Evolutionary conservation across 139 green algal species (phyloP).

Genomic region (Chlamydomonas applanata): DNA sequence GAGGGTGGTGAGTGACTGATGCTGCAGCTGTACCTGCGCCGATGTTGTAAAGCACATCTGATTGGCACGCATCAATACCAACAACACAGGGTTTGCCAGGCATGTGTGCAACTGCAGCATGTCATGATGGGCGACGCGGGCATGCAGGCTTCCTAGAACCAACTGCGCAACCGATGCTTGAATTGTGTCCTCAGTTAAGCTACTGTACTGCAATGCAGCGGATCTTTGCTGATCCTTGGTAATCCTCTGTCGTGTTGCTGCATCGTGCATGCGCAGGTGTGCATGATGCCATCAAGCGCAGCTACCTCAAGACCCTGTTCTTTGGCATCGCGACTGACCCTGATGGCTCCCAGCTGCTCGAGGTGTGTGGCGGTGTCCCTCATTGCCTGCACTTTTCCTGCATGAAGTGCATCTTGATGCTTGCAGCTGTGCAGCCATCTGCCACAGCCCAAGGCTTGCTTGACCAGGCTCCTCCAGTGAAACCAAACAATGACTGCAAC

Average conservation of each 20-base stretch:
- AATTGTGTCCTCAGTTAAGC: no score
- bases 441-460: not conserved
- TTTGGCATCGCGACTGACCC: slow-evolving; percentile 74
- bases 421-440: not conserved
- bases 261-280: slow-evolving; percentile 46
- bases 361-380: slow-evolving; percentile 54
- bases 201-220: no score
- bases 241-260: no score
- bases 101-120: not conserved
- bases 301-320: slow-evolving; percentile 70
- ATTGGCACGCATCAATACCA: not conserved
- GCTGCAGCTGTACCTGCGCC: not conserved
- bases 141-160: no score
- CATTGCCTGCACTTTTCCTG: no score
- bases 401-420: not conserved
- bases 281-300: slow-evolving; percentile 59
- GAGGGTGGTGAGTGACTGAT: slow-evolving; percentile 40
- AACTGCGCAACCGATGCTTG: no score
- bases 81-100: not conserved
- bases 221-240: no score
- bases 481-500: no score
- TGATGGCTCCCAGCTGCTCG: slow-evolving; percentile 62
- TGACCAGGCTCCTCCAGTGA: no score
- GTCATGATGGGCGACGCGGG: no score
- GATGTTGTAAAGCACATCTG: not conserved